phyloP scores from a whole-genome alignment of 225 moss, liverwort and hornwort genomes.

The Sphagnum contortum region DNA sequence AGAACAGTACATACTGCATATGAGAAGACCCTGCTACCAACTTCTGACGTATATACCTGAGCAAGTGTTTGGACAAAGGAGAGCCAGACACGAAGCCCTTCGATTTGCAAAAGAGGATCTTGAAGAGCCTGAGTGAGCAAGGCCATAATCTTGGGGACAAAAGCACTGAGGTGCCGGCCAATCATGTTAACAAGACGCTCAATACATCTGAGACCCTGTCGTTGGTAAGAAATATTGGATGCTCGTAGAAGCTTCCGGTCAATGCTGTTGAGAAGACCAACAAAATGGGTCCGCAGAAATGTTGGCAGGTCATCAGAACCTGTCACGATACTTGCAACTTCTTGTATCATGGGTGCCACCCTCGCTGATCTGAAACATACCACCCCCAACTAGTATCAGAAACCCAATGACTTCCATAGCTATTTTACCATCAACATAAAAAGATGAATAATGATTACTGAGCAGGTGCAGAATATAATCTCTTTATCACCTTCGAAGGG shows the following conservation, averaged over 20 bases:
- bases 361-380: constrained; percentile 69
- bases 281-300: constrained; percentile 83
- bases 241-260: constrained; percentile 79
- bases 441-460: not conserved
- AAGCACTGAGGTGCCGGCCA: constrained; percentile 76
- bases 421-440: too few relatives aligned
- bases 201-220: constrained; percentile 88
- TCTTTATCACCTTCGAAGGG: constrained; percentile 54
- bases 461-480: not conserved
- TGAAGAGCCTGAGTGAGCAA: constrained; percentile 87
- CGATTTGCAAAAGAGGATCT: constrained; percentile 61
- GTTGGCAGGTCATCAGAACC: constrained; percentile 96
- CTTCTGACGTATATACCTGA: constrained; percentile 19
- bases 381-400: not conserved
- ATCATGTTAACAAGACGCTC: constrained; percentile 88
- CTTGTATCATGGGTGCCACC: constrained; percentile 98
- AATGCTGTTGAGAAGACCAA: constrained; percentile 85
- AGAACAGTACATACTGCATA: too few relatives aligned
- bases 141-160: constrained; percentile 98
- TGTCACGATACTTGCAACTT: constrained; percentile 93
- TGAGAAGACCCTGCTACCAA: too few relatives aligned
- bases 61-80: constrained; percentile 88
- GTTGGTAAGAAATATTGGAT: constrained; percentile 64
- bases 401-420: too few relatives aligned
- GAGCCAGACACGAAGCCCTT: constrained; percentile 91